Evolutionary conservation across 441 rosid genomes (phyloP).

Genomic region (Hypseocharis bilobata): DNA sequence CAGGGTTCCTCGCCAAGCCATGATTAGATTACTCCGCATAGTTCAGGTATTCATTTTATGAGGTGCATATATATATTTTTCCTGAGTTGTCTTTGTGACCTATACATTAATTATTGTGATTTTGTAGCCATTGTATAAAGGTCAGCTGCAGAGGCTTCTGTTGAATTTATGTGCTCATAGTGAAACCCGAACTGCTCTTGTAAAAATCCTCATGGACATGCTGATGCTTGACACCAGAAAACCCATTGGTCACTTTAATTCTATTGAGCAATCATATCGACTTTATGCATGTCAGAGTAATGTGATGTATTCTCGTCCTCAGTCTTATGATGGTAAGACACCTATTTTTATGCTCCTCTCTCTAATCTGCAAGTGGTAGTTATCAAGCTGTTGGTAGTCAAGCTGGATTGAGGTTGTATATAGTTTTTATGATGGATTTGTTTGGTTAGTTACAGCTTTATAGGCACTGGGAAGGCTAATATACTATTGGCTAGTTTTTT

Average conservation of each 20-base stretch:
- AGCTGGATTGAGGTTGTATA: neutral
- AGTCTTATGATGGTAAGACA: slow-evolving; percentile 69
- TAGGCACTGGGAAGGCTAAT: neutral
- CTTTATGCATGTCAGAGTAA: slow-evolving; percentile 91
- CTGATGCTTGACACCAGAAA: slow-evolving; percentile 69
- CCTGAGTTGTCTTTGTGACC: slow-evolving; percentile 6
- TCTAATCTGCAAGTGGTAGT: neutral
- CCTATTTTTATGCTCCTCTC: slow-evolving; percentile 3
- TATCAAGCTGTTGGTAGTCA: neutral
- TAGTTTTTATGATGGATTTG: neutral
- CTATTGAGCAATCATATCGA: slow-evolving; percentile 63
- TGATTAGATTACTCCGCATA: slow-evolving; percentile 81
- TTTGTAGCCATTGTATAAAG: slow-evolving; percentile 86
- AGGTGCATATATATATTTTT: neutral
- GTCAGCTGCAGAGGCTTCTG: slow-evolving; percentile 85
- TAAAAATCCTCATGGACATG: slow-evolving; percentile 80
- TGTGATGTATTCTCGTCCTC: slow-evolving; percentile 92
- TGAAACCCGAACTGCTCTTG: slow-evolving; percentile 70
- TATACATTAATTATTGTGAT: slow-evolving; percentile 16
- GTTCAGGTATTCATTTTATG: slow-evolving; percentile 63
- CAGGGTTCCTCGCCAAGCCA: slow-evolving; percentile 66
- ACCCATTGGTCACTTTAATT: slow-evolving; percentile 36
- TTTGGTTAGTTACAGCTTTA: neutral
- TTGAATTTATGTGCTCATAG: slow-evolving; percentile 85
- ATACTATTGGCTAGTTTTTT: neutral